Base-by-base conservation (phyloP, 768 basidiomycete species). In the Lentinula detonsa region DNA sequence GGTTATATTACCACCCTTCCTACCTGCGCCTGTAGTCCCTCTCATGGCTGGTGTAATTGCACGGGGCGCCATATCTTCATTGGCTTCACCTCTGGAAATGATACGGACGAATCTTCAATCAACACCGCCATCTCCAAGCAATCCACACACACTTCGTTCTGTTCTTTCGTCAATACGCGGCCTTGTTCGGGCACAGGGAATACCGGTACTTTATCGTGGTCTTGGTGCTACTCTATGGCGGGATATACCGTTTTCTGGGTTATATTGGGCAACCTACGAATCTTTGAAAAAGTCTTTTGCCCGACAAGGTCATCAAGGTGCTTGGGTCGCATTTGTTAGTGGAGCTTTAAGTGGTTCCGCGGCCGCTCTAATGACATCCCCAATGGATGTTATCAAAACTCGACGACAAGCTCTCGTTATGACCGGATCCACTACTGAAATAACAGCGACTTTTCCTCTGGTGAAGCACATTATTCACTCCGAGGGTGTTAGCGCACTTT, bases 231-330 rank as follows among this genome's bases (percentile, higher is more conserved):
- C 94, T 4, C 78, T 99, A 8, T 98, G 95, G 95, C 84, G 97
- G 54, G 97, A 99, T 67, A 95, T 98, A 5, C 96, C 97, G 0
- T 99, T 99, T 71, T 94, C 92, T 43, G 97, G 95, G 10, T 77
- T 96, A 35, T 99, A 99, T 68, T 99, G 97, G 97, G 92, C 93
- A 4, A 87, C 90, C 28, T 98, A 98, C 70, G 96, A 99, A 71
- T 76, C 83, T 0, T 84, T 85, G 74, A 98, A 97, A 75, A 75
- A 78, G 18, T 66, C 72, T 15, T 84, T 94, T 66, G 74, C 78
- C 66, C 74, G 78, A 61, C 71, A 74, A 57, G 85, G 85, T 28
- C 66, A 78, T 64, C 71, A 79, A 62, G 93, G 87, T 42, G 78
- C 85, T 40, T 81, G 75, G 68, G 80, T 92, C 48, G 87, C 94